Percentiles rank a stretch among this genome's conserved stretches.
Conservation (phyloP, 306 rosid genomes). For the Chamaecrista fasciculata region DNA sequence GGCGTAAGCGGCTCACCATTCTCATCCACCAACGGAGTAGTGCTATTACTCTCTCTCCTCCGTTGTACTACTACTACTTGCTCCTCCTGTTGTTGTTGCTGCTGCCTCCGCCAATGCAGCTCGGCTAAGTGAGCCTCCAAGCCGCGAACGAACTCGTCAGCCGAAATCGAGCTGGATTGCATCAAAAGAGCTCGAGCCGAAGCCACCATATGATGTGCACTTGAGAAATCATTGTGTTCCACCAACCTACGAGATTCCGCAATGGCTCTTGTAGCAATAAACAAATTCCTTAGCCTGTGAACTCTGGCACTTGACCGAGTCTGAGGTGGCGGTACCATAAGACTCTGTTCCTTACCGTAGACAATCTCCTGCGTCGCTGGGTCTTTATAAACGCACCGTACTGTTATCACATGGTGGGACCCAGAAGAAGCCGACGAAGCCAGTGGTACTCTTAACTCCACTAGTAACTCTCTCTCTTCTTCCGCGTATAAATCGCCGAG, state of each 20-base stretch:
- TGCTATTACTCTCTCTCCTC: constrained; percentile 33
- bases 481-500: constrained; percentile 63
- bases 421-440: constrained; percentile 20
- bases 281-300: constrained; percentile 42
- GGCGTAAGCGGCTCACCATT: constrained; percentile 58
- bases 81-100: constrained; percentile 30
- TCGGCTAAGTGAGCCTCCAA: constrained; percentile 58
- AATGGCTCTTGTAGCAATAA: constrained; percentile 53
- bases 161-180: constrained; percentile 34
- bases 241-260: constrained; percentile 48
- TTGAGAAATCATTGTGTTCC: constrained; percentile 35
- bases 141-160: constrained; percentile 38
- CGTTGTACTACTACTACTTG: constrained; percentile 33
- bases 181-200: constrained; percentile 47
- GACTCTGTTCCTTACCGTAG: constrained; percentile 37
- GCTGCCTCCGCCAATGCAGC: constrained; percentile 48
- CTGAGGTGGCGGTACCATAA: constrained; percentile 31
- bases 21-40: constrained; percentile 33
- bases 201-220: constrained; percentile 45
- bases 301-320: constrained; percentile 21
- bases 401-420: constrained; percentile 46
- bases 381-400: constrained; percentile 45
- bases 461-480: constrained; percentile 55
- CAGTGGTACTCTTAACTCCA: constrained; percentile 56
- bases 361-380: constrained; percentile 42